Evolutionary conservation across 257 asterid genomes (phyloP).

Genomic region (Phtheirospermum japonicum): DNA sequence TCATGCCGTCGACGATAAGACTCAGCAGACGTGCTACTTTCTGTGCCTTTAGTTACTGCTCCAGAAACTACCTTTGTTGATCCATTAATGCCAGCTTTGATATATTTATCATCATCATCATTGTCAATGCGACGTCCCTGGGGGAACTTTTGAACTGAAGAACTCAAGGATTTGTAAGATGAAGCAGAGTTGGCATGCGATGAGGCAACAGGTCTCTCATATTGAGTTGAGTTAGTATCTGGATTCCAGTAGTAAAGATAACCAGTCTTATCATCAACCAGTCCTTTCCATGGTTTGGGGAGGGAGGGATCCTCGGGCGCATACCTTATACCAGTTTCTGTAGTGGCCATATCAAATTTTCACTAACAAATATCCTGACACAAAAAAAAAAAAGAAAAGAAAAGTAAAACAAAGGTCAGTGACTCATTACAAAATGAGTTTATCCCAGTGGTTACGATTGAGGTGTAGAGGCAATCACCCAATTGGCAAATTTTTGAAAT

Average conservation of each 20-base stretch:
- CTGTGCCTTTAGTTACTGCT: slow-evolving; percentile 49
- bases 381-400: background rate
- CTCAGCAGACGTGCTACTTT: slow-evolving; percentile 54
- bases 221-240: slow-evolving; percentile 88
- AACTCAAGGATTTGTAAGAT: slow-evolving; percentile 52
- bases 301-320: slow-evolving; percentile 98
- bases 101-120: slow-evolving; percentile 44
- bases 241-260: slow-evolving; percentile 95
- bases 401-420: background rate
- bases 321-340: slow-evolving; percentile 58
- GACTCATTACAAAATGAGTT: background rate
- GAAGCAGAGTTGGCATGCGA: slow-evolving; percentile 39
- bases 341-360: slow-evolving; percentile 56
- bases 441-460: background rate
- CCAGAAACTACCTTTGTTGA: slow-evolving; percentile 37
- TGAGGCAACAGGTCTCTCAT: slow-evolving; percentile 68
- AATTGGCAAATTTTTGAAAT: slow-evolving; percentile 47
- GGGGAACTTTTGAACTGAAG: slow-evolving; percentile 59
- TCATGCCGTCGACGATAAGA: slow-evolving; percentile 74
- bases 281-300: slow-evolving; percentile 95
- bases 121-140: slow-evolving; percentile 34
- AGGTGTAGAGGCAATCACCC: background rate
- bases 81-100: slow-evolving; percentile 47
- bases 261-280: slow-evolving; percentile 85
- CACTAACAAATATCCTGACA: slow-evolving; percentile 29